A percentile compares a stretch with the other conserved stretches of the same genome.
Evolutionary conservation across 352 stramenopile genomes (phyloP).

Genomic region (Pilasporangium apinafurcum): DNA sequence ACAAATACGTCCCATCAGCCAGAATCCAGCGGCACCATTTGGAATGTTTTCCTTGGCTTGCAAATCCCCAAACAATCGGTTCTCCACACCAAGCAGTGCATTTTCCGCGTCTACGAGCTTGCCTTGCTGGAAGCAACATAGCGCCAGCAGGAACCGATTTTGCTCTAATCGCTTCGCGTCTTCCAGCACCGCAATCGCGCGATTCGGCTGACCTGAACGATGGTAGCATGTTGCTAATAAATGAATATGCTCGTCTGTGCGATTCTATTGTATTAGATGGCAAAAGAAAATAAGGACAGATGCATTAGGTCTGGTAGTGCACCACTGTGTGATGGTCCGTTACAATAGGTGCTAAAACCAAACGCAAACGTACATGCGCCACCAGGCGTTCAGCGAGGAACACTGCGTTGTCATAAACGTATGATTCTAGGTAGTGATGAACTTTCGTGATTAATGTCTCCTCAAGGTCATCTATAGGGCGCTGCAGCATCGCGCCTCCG

Average conservation of each 20-base stretch:
- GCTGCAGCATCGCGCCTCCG: too few species aligned
- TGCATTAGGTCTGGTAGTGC: conserved; percentile 7
- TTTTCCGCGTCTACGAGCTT: conserved; percentile 87
- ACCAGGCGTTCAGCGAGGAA: conserved; percentile 83
- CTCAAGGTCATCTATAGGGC: conserved; percentile 31
- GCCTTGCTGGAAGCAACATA: conserved; percentile 71
- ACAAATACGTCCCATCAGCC: conserved; percentile 91
- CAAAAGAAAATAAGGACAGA: too few species aligned
- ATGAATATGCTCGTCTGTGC: conserved; percentile 44
- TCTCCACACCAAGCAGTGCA: conserved; percentile 63
- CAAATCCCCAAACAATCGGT: conserved; percentile 10
- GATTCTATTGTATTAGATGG: too few species aligned
- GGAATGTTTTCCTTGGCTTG: conserved; percentile 39
- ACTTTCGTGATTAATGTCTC: conserved; percentile 35
- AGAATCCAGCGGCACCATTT: conserved; percentile 88
- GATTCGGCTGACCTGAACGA: conserved; percentile 36
- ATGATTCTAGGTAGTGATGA: conserved; percentile 41
- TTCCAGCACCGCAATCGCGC: conserved; percentile 51
- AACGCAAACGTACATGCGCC: conserved; percentile 51
- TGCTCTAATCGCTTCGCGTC: conserved; percentile 22
- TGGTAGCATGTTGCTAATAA: conserved; percentile 66
- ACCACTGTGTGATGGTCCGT: too few species aligned
- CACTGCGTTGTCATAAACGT: conserved; percentile 56
- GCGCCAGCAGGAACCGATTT: conserved; percentile 64
- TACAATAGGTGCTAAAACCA: too few species aligned